Evolutionary conservation across 768 basidiomycete genomes (phyloP), one percentile per base, ranked within the genome.

Genomic region (Phylloporus sp.): DNA sequence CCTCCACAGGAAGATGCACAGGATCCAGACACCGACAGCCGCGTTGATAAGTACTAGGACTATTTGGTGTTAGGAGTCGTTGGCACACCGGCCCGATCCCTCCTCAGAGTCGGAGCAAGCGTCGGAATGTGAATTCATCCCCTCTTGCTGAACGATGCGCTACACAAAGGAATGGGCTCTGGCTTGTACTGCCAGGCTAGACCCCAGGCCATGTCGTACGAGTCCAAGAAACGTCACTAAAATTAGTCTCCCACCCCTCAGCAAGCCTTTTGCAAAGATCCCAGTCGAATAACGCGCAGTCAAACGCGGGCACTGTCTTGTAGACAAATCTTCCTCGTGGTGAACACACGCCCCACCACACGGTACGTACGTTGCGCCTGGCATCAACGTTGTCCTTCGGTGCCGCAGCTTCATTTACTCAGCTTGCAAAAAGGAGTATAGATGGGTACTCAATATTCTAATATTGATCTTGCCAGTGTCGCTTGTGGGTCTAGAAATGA

Each of bases 371-470:
- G 49, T 61, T 41, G 40, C 26, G 46, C 55, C 38, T 38, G 46
- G 38, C 42, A 52, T 31, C 53, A 59, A 40, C 53, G 53, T 49
- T 45, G 50, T 36, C n/a, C 29, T 50, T 62, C 62, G 61, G 62
- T 41, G 0, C 55, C 62, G 59, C 45, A 52, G 59, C 36, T 47
- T 54, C 49, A 58, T 60, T 45, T 20, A 16, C 15, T 16, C 15
- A 7, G 18, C 9, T 27, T 32, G 18, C 28, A 31, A 32, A 27
- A 24, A 38, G 20, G 27, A 18, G 20, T 45, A 53, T 43, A 47
- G 49, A 32, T 32, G 40, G 41, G 26, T 22, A 34, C 50, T 22
- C n/a, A 43, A 39, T 38, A 38, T 18, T 22, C 26, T 22, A 39
- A 41, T 34, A 34, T 41, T 27, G 24, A 27, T 41, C n/a, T 41